Base-by-base conservation (phyloP, 257 asterid species). In the Craterostigma plantagineum region DNA sequence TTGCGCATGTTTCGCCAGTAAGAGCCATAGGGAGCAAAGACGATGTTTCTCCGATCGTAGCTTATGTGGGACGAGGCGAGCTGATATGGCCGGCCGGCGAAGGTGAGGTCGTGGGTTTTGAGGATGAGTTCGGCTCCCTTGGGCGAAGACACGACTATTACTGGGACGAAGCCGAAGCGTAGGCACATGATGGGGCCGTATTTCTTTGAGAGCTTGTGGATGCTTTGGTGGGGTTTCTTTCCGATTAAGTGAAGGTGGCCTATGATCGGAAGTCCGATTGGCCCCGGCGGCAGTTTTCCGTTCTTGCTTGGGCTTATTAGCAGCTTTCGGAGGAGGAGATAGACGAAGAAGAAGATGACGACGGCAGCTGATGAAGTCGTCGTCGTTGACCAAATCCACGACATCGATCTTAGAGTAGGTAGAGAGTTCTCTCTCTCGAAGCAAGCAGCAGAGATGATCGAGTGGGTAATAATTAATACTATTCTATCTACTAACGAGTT, bases 1-100 rank as follows among this genome's bases (percentile, higher is more conserved):
- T 64, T 69, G 0, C 67, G 63, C 57, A 64, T 64, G 43, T 69
- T 39, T 7, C 64, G 60, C 76, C 76, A 68, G 30, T 53, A 56
- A 9, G 62, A 54, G 36, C 68, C 59, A 37, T 63, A 60, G 1
- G 43, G 48, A 8, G 48, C 51, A 34, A 50, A 47, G 1, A 17
- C 27, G 0, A 64, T 0, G 41, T 51, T 30, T 4, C 38, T 61
- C 35, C 61, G 66, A 4, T 27, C 64, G 7, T 57, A 64, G 46
- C 34, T 1, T 0, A 69, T 11, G 1, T 43, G 38, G 8, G 34
- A 16, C 10, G 49, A 14, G 3, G 50, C 61, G 1, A 40, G 57
- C 0, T 4, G 27, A 0, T 5, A 33, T 0, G 71, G 68, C 43
- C 74, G 16, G 56, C 45, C 56, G 38, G 68, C 65, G 48, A 70